Evolutionary conservation across 2,329 filamentous ascomycete genomes (phyloP).

Genomic region (Fusarium papillatum): DNA sequence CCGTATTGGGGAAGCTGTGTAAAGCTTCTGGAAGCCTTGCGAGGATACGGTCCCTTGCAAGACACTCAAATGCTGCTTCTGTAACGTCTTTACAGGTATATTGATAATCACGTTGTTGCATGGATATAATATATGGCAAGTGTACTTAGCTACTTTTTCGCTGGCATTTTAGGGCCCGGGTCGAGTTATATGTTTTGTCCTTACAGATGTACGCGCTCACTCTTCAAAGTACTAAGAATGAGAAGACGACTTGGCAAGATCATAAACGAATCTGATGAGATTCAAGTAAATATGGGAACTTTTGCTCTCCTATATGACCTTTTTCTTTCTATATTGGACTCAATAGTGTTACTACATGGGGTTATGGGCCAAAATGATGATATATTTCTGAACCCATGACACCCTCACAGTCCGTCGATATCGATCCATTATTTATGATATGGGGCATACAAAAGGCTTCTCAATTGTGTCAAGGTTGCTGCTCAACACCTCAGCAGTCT

Average conservation of each 20-base stretch:
- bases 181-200: neutral
- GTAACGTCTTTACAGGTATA: neutral
- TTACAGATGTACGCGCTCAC: neutral
- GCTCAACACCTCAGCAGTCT: no score
- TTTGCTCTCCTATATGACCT: neutral
- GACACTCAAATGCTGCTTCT: neutral
- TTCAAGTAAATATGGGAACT: neutral
- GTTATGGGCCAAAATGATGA: neutral
- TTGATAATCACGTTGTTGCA: neutral
- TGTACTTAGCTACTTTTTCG: no score
- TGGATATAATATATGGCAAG: no score
- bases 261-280: neutral
- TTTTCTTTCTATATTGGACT: neutral
- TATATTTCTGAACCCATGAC: neutral
- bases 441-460: no score
- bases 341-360: neutral
- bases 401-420: neutral
- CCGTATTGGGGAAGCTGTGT: neutral
- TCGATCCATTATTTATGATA: no score
- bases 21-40: neutral
- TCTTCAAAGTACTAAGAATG: neutral
- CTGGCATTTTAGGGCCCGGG: no score
- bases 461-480: no score
- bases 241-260: neutral
- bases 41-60: neutral